These are phyloP conservation scores for Chytriomyces sp. DNA, from an alignment of 192 early-diverging fungal species.

Conservation along the genomic window DNA sequence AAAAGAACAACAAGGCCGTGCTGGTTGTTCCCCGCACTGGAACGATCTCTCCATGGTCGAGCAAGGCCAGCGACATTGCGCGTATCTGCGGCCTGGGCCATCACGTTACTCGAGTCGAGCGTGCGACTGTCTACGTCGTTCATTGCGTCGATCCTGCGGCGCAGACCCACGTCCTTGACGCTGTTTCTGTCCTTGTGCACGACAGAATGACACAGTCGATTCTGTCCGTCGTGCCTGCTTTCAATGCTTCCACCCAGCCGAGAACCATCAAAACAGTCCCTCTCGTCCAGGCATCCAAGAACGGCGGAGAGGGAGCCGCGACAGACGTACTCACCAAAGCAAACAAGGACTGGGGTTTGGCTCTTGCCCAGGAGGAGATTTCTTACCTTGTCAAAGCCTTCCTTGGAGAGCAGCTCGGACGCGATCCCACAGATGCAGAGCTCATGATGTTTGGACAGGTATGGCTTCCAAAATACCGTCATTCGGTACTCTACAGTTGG, in stretches of 20 bases:
- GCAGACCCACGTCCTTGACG: conserved; percentile 37
- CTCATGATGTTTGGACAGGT: conserved; percentile 99
- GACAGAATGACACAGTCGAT: conserved; percentile 97
- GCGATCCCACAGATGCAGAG: conserved; percentile 98
- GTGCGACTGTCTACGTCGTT: conserved; percentile 79
- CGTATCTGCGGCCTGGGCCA: conserved; percentile 81
- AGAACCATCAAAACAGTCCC: conserved; percentile 68
- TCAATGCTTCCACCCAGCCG: conserved; percentile 38
- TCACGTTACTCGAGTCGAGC: conserved; percentile 83
- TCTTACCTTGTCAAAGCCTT: conserved; percentile 91
- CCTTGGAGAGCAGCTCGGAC: conserved; percentile 52
- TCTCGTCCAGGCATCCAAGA: conserved; percentile 52
- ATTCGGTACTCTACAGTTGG: background rate
- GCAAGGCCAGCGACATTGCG: conserved; percentile 98
- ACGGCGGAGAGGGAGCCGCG: conserved; percentile 46
- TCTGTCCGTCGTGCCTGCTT: conserved; percentile 65
- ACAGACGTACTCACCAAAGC: conserved; percentile 72
- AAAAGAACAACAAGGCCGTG: conserved; percentile 26
- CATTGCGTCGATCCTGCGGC: conserved; percentile 10
- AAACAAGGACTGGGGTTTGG: conserved; percentile 90
- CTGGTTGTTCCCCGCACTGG: conserved; percentile 89
- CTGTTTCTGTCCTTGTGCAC: conserved; percentile 64
- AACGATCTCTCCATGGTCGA: conserved; percentile 99
- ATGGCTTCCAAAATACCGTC: background rate
- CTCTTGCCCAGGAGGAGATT: conserved; percentile 95